Evolutionary conservation across 2,329 filamentous ascomycete species (phyloP).

Genomic region (Balansia obtecta): DNA sequence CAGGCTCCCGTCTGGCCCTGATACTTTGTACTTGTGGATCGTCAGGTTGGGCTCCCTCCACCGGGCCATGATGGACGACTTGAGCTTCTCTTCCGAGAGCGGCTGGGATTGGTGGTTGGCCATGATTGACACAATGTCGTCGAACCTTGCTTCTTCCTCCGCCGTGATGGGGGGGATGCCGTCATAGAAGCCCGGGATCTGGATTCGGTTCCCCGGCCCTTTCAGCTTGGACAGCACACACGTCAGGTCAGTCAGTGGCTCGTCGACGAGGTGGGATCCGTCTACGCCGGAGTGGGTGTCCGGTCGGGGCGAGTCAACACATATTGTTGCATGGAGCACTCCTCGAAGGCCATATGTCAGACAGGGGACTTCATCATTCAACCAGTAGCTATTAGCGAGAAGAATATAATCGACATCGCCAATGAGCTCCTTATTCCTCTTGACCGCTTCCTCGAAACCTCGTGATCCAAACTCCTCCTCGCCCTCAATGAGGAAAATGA

Average conservation of each 20-base stretch:
- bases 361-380: constrained; percentile 91
- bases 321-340: constrained; percentile 84
- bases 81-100: constrained; percentile 54
- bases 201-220: constrained; percentile 65
- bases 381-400: constrained; percentile 95
- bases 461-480: constrained; percentile 92
- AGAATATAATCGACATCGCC: constrained; percentile 90
- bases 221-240: constrained; percentile 72
- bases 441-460: constrained; percentile 77
- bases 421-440: constrained; percentile 69
- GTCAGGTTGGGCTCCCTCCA: constrained; percentile 95
- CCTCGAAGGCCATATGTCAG: constrained; percentile 89
- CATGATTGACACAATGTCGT: constrained; percentile 69
- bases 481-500: constrained; percentile 90
- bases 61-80: constrained; percentile 75
- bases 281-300: constrained; percentile 97
- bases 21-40: constrained; percentile 85
- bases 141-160: constrained; percentile 69
- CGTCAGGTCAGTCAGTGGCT: constrained; percentile 85
- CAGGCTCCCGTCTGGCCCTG: constrained; percentile 80
- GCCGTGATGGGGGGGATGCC: constrained; percentile 62
- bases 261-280: constrained; percentile 78
- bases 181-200: constrained; percentile 83
- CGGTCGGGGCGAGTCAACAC: constrained; percentile 72
- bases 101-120: constrained; percentile 55